These are phyloP conservation scores for Phytophthora lateralis DNA, from an alignment of 352 stramenopile genomes.

Conservation along the genomic window DNA sequence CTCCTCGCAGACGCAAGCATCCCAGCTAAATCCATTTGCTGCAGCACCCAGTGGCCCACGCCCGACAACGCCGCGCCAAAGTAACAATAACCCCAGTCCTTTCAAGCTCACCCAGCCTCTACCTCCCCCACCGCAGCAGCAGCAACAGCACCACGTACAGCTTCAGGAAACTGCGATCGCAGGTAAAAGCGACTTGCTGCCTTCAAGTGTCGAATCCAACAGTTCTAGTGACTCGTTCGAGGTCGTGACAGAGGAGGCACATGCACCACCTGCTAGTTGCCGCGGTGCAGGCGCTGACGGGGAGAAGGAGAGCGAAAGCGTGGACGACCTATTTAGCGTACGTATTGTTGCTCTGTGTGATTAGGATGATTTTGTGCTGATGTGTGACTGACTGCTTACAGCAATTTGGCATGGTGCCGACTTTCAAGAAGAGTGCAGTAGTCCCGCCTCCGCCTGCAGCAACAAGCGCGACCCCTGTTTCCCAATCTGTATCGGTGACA, in stretches of 20 bases:
- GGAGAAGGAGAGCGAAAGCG: conserved; percentile 45
- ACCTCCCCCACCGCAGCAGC: conserved; percentile 8
- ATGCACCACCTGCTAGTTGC: conserved; percentile 29
- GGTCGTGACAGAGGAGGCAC: conserved; percentile 48
- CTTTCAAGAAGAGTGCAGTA: conserved; percentile 70
- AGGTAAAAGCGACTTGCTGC: conserved; percentile 13
- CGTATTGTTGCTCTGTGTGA: conserved; percentile 23
- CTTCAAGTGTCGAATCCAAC: conserved; percentile 56
- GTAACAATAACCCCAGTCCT: conserved; percentile 6
- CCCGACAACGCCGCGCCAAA: conserved; percentile 17
- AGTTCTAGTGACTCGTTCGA: conserved; percentile 80
- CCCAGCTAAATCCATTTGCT: conserved; percentile 56
- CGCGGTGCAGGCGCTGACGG: conserved; percentile 16
- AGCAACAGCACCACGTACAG: conserved; percentile 16
- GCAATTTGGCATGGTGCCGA: conserved; percentile 88
- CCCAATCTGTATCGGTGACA: conserved; percentile 7
- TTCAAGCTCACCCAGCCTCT: conserved; percentile 40
- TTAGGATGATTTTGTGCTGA: conserved; percentile 12
- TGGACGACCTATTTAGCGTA: conserved; percentile 86
- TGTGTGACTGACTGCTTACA: conserved; percentile 26
- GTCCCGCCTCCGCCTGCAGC: conserved; percentile 29
- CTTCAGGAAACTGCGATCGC: conserved; percentile 42
- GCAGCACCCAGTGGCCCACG: conserved; percentile 17
- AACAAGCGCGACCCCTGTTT: conserved; percentile 18
- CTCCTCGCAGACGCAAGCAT: conserved; percentile 36